Evolutionary conservation across 768 basidiomycete species (phyloP).

Genomic region (Gymnopilus dilepis): DNA sequence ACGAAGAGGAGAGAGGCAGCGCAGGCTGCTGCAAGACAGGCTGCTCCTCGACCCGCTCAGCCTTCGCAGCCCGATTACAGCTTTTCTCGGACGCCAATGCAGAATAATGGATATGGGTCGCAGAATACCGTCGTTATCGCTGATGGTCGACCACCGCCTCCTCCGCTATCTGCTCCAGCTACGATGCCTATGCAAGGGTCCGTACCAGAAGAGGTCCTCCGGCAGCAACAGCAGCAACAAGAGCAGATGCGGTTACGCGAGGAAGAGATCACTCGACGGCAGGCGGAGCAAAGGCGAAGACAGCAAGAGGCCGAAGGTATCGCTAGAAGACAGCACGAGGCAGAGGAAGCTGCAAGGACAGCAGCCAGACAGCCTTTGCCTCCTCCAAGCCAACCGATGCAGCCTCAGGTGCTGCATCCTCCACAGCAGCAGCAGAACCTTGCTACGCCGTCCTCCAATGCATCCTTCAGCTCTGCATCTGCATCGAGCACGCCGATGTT

Average conservation of each 20-base stretch:
- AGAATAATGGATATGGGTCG: slow-evolving; percentile 32
- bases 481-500: slow-evolving; percentile 21
- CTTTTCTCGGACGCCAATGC: slow-evolving; percentile 34
- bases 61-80: slow-evolving; percentile 32
- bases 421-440: background rate
- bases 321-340: slow-evolving; percentile 61
- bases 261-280: slow-evolving; percentile 47
- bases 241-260: slow-evolving; percentile 51
- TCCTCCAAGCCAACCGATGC: slow-evolving; percentile 1
- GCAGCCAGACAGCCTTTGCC: slow-evolving; percentile 21
- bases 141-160: slow-evolving; percentile 26
- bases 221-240: slow-evolving; percentile 40
- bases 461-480: slow-evolving; percentile 10
- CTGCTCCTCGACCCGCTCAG: slow-evolving; percentile 19
- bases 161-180: background rate
- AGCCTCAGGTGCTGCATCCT: background rate
- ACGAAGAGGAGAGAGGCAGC: slow-evolving; percentile 31
- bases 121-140: slow-evolving; percentile 34
- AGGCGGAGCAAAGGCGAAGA: slow-evolving; percentile 44
- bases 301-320: slow-evolving; percentile 61
- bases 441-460: slow-evolving; percentile 22
- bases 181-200: background rate
- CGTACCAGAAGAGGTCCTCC: slow-evolving; percentile 16
- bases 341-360: slow-evolving; percentile 53
- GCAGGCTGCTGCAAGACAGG: slow-evolving; percentile 26